These are phyloP conservation scores for Beta vulgaris DNA, from an alignment of 148 eudicot species.

Conservation along the genomic window DNA sequence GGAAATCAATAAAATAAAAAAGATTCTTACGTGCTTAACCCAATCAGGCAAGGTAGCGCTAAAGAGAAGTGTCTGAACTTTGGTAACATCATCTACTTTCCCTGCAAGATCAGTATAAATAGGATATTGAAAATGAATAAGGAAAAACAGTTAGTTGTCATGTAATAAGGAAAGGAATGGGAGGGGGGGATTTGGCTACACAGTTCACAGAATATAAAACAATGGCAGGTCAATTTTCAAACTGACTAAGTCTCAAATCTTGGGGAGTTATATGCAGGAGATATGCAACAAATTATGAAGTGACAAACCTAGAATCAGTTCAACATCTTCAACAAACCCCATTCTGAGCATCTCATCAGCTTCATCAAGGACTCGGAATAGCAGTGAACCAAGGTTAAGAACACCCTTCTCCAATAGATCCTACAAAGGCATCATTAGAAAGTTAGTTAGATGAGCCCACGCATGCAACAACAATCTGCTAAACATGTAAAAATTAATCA, in stretches of 20 bases:
- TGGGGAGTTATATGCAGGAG: too few species aligned
- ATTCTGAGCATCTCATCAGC: conserved; percentile 95
- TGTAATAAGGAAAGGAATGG: too few species aligned
- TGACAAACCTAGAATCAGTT: conserved; percentile 72
- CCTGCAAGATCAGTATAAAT: conserved; percentile 36
- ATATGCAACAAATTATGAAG: too few species aligned
- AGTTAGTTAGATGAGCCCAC: background rate
- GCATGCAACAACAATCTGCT: background rate
- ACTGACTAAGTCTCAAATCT: too few species aligned
- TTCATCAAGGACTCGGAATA: conserved; percentile 91
- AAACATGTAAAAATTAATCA: too few species aligned
- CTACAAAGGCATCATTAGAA: conserved; percentile 30
- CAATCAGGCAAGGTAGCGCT: conserved; percentile 91
- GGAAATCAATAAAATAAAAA: conserved; percentile 1
- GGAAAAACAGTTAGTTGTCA: background rate
- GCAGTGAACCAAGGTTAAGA: conserved; percentile 71
- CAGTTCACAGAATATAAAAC: too few species aligned
- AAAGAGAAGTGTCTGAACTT: conserved; percentile 92
- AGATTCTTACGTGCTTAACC: conserved; percentile 63
- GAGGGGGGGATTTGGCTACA: background rate
- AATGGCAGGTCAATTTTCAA: too few species aligned
- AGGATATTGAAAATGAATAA: background rate
- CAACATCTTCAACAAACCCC: conserved; percentile 97
- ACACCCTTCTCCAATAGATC: conserved; percentile 73
- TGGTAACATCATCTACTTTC: conserved; percentile 77